Base-by-base conservation (phyloP, 2,329 filamentous ascomycete species). In the Coleophoma cylindrospora region DNA sequence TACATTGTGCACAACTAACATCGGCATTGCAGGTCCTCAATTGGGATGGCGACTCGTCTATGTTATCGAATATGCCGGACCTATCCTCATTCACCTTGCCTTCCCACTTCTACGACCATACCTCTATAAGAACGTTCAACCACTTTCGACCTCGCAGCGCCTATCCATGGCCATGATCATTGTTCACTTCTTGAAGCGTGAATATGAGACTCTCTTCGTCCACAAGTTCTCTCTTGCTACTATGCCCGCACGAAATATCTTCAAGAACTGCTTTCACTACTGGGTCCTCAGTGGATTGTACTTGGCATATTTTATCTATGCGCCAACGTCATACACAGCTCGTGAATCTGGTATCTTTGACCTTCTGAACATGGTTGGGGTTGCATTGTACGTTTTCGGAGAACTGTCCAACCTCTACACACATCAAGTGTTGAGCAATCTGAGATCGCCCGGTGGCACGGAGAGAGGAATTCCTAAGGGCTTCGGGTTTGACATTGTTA, bases 221-320 rank as follows among this genome's bases (percentile, higher is more conserved):
- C 94, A 99, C 77, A 90, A 89, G 66, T 99, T 99, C 77, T 92
- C 90, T 50, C 83, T 87, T 54, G 89, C 87, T 63, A 99, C 94
- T 45, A 99, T 99, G 94, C 94, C 94, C 15, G 79, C 81, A 51
- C 73, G 71, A 65, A 95, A 96, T 75, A 89, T 99, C 66, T 86
- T 96, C 80, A 94, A 92, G 72, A 99, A 99, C 79, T 90, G 86
- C 58, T 81, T 80, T 58, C 92, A 96, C 75, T 99, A 99, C 81
- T 99, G 94, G 94, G 63, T 86, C 34, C 70, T 92, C 49, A 86
- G 87, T 4, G 94, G 94, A 45, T 65, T 91, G 22, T 81, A 94
- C 62, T 83, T 92, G 62, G 89, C 89, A 41, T 87, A 86, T 72
- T 91, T 87, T 76, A 81, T 94, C 61, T 97, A 97, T 74, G 77